Base-by-base conservation (phyloP, 179 eudicot genomes). In the Nepenthes alata region DNA sequence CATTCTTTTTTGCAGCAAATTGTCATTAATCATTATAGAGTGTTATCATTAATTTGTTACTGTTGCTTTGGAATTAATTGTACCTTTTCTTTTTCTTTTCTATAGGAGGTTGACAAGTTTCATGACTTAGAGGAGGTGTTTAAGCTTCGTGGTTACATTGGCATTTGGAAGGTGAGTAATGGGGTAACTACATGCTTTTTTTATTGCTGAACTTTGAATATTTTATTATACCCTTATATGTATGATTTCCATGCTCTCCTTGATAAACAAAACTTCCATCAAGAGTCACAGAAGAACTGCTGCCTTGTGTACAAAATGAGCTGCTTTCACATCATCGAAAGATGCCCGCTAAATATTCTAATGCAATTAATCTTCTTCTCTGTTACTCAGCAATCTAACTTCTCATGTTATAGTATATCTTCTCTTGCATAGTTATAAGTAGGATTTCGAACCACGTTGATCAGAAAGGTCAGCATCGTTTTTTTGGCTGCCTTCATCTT, bases 21-120 rank as follows among this genome's bases (percentile, higher is more conserved):
- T 25, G 25, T 25, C 25, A 25, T 4, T 41, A 41, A 7, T 7
- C 5, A 7, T 41, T 41, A 4, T 41, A 7, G 5, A 41, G 45
- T 41, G 2, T 63, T 47, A 25, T 47, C 37, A 16, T 41, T 7
- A 35, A 38, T 63, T 39, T 41, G 10, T 35, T 63, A 53, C 37
- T 3, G 37, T 53, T 39, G 12, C 52, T 53, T 12, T 60, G 67
- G 67, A 59, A 61, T 51, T 36, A 53, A 67, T 64, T 54, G 66
- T 52, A 37, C 35, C 25, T 36, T 62, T 44, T 60, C n/a, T 47
- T 35, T 74, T 58, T 15, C n/a, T 35, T 61, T 71, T 61, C 71
- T 60, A 51, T 85, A 93, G 98, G 98, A 93, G 84, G 95, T 89
- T 64, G 98, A 93, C 77, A 89, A 73, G 73, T 93, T 93, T 67